Base-by-base conservation (phyloP, 2,329 filamentous ascomycete genomes). In the Huntiella omanensis region DNA sequence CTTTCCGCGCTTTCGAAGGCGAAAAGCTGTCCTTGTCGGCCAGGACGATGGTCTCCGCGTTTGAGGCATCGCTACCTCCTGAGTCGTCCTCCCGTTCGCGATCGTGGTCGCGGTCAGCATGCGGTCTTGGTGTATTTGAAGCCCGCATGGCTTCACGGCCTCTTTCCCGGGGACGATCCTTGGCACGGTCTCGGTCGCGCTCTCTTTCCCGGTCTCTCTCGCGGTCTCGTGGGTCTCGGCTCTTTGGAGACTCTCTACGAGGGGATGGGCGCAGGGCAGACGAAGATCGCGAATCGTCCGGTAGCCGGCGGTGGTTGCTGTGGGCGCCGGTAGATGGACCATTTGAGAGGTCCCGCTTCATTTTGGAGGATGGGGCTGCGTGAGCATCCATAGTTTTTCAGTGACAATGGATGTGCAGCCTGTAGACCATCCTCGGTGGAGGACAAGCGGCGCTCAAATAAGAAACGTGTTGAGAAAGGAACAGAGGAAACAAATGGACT, bases 31-130 rank as follows among this genome's bases (percentile, higher is more conserved):
- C 71, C 56, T 78, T 80, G 22, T 73, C 74, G 8, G 75, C 69
- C 33, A 81, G 59, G 33, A 83, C 77, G 51, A 82, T 79, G 11
- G 78, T 83, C 61, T 83, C 78, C 42, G 78, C 77, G 56, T 83
- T 78, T 1, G 78, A 83, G 54, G 77, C 76, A 49, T 63, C 63
- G 16, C 58, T 59, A 46, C 55, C 59, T 36, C 52, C 56, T 50
- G 66, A 62, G 39, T 67, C 64, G 47, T 70, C 65, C 44, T 60
- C 56, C 15, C 44, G 44, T 10, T 49, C 48, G 36, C 17, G 43
- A 28, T 45, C 37, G 12, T 33, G 19, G 10, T 47, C 48, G 13
- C 40, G 22, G n/a, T 49, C 41, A 28, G 22, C 22, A 28, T 28
- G 22, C 22, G 22, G 22, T 28, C 22, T 28, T 28, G 22, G 22